Percentiles rank a stretch among this genome's conserved stretches.
Evolutionary conservation across 108 stramenopile genomes (phyloP).

Genomic region (Skeletonema grethae): DNA sequence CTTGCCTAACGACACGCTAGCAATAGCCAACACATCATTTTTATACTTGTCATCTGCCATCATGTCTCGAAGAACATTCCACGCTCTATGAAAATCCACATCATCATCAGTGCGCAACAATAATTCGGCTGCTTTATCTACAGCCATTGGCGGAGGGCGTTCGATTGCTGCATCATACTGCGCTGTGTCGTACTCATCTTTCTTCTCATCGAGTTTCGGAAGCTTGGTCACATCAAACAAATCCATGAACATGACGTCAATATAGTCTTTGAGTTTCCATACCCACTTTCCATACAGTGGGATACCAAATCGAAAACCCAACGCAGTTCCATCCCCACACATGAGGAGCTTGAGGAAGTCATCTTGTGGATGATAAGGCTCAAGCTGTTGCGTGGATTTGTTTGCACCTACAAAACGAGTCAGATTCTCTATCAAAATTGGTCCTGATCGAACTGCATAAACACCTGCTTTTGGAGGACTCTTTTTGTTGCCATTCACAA

Average conservation of each 20-base stretch:
- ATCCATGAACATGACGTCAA: slow-evolving; percentile 83
- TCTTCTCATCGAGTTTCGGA: slow-evolving; percentile 26
- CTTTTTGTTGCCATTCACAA: slow-evolving; percentile 28
- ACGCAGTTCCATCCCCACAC: slow-evolving; percentile 84
- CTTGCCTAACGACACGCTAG: not conserved
- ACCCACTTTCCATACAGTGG: slow-evolving; percentile 89
- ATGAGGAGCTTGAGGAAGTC: slow-evolving; percentile 87
- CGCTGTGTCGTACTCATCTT: slow-evolving; percentile 58
- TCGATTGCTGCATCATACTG: slow-evolving; percentile 60
- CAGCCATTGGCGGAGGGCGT: slow-evolving; percentile 26
- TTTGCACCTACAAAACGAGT: slow-evolving; percentile 41
- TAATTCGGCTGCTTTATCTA: slow-evolving; percentile 58
- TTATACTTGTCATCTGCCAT: slow-evolving; percentile 60
- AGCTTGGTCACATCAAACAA: slow-evolving; percentile 64
- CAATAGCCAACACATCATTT: slow-evolving; percentile 39
- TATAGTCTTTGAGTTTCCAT: slow-evolving; percentile 77
- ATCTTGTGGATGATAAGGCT: slow-evolving; percentile 70
- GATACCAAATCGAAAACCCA: slow-evolving; percentile 89
- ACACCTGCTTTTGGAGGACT: slow-evolving; percentile 87
- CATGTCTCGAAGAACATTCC: slow-evolving; percentile 77
- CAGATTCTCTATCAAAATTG: slow-evolving; percentile 79
- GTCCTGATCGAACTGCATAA: slow-evolving; percentile 88
- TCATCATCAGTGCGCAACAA: slow-evolving; percentile 68
- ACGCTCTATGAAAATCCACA: slow-evolving; percentile 67
- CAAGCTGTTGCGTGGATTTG: slow-evolving; percentile 20